A percentile compares a stretch with the other conserved stretches of the same genome.
Evolutionary conservation across 2,329 filamentous ascomycete genomes (phyloP).

Genomic region (Arthroderma uncinatum): DNA sequence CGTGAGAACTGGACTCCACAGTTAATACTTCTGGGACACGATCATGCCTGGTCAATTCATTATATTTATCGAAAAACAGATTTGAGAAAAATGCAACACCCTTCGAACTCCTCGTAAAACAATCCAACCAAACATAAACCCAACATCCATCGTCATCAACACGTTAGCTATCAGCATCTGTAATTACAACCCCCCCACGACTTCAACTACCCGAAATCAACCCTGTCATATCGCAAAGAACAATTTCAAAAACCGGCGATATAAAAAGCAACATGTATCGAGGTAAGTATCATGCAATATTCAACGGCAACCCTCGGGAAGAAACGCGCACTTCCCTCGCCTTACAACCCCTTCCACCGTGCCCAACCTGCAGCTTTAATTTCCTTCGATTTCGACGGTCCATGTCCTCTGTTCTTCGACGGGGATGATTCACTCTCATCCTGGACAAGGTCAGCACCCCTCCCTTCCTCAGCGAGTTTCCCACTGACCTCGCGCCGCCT

Average conservation of each 20-base stretch:
- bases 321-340: neutral
- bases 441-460: constrained; percentile 22
- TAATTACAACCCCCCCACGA: neutral
- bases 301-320: constrained; percentile 7
- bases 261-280: neutral
- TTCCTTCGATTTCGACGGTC: constrained; percentile 12
- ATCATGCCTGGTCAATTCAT: neutral
- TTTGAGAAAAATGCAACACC: neutral
- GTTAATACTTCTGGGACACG: constrained; percentile 1
- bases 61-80: neutral
- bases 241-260: constrained; percentile 1
- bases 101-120: constrained; percentile 3
- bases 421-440: constrained; percentile 13
- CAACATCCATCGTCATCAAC: neutral
- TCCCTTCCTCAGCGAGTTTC: constrained; percentile 38
- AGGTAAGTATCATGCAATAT: constrained; percentile 6
- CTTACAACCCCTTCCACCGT: constrained; percentile 35
- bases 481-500: constrained; percentile 38
- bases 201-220: neutral
- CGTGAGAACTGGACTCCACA: neutral
- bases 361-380: constrained; percentile 37
- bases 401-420: constrained; percentile 12
- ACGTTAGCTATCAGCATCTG: neutral
- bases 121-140: neutral
- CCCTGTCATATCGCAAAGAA: neutral